A percentile compares a stretch with the other conserved stretches of the same genome.
phyloP scores from a whole-genome alignment of 2,329 filamentous ascomycete genomes.

The Aspergillus sp. region DNA sequence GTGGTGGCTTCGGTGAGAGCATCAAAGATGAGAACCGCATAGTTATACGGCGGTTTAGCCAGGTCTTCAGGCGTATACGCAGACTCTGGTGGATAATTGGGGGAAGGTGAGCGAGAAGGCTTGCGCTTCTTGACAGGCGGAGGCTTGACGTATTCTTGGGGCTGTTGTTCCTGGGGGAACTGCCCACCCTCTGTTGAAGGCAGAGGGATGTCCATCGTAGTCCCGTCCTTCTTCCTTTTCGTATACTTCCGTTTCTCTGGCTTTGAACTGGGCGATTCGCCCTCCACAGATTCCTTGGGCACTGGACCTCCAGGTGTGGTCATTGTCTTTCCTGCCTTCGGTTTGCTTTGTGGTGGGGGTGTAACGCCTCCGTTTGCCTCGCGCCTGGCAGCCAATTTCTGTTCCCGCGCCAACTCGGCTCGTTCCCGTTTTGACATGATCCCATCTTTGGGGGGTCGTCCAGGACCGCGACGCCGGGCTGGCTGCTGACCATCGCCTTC shows the following conservation, averaged over 20 bases:
- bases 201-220: slow-evolving; percentile 41
- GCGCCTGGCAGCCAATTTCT: slow-evolving; percentile 50
- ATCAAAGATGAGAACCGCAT: slow-evolving; percentile 64
- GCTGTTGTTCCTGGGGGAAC: slow-evolving; percentile 35
- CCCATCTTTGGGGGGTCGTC: slow-evolving; percentile 65
- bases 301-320: slow-evolving; percentile 12
- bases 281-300: slow-evolving; percentile 33
- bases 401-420: slow-evolving; percentile 53
- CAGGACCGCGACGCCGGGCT: slow-evolving; percentile 53
- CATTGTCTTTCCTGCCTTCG: slow-evolving; percentile 31
- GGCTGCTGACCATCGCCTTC: slow-evolving; percentile 43
- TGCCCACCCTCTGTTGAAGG: slow-evolving; percentile 45
- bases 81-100: slow-evolving; percentile 58
- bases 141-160: slow-evolving; percentile 44
- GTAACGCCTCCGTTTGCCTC: slow-evolving; percentile 49
- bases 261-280: slow-evolving; percentile 40
- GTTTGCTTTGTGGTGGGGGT: slow-evolving; percentile 35
- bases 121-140: slow-evolving; percentile 52
- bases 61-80: slow-evolving; percentile 64
- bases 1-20: slow-evolving; percentile 57
- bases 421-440: slow-evolving; percentile 66
- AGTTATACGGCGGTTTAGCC: slow-evolving; percentile 61
- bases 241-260: slow-evolving; percentile 50
- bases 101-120: slow-evolving; percentile 59
- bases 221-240: slow-evolving; percentile 48